phyloP scores from a whole-genome alignment of 495 filamentous ascomycete genomes.

The Jackrogersella minutella region DNA sequence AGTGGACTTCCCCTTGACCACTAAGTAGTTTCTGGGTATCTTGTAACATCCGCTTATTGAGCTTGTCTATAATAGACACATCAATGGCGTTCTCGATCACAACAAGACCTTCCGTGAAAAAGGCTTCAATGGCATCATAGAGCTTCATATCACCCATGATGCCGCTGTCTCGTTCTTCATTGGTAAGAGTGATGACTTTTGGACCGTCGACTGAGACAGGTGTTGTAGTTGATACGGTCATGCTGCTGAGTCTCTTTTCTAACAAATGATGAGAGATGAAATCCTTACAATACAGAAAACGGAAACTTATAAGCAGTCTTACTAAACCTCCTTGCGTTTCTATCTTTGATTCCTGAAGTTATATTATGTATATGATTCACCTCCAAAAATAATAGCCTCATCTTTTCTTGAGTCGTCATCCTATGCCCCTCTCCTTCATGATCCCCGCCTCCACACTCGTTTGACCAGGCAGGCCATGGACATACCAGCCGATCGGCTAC shows the following conservation, averaged over 20 bases:
- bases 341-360: background rate
- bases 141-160: background rate
- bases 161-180: background rate
- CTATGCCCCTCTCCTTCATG: background rate
- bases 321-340: too few relatives aligned
- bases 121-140: background rate
- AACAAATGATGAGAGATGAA: background rate
- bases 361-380: background rate
- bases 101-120: background rate
- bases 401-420: background rate
- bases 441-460: background rate
- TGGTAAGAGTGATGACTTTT: background rate
- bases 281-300: too few relatives aligned
- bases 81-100: background rate
- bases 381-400: background rate
- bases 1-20: background rate
- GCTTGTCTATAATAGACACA: background rate
- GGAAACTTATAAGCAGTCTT: too few relatives aligned
- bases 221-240: background rate
- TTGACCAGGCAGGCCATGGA: background rate
- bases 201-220: background rate
- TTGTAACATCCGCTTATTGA: background rate
- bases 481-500: constrained; percentile 3
- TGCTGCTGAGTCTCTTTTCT: background rate
- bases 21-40: background rate